Evolutionary conservation across 164 flowering plant species (phyloP).

Genomic region (Sedum album): DNA sequence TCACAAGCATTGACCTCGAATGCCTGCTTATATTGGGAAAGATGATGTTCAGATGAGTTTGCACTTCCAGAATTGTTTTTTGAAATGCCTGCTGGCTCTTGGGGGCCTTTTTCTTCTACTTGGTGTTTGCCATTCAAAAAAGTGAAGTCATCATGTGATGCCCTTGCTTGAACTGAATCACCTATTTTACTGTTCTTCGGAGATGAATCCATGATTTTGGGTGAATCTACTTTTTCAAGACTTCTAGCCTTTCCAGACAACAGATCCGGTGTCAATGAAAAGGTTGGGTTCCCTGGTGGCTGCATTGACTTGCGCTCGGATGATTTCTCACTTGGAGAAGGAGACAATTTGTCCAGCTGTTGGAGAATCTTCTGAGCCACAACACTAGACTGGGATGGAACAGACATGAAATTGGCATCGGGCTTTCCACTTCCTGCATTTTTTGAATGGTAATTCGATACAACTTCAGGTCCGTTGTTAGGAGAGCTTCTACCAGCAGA

Average conservation of each 20-base stretch:
- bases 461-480: constrained; percentile 12
- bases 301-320: constrained; percentile 35
- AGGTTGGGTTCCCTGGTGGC: constrained; percentile 38
- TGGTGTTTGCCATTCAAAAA: constrained; percentile 19
- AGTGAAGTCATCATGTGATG: constrained; percentile 12
- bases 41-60: constrained; percentile 9
- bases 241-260: background rate
- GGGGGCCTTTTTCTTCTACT: constrained; percentile 11
- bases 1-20: constrained; percentile 90
- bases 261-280: constrained; percentile 14
- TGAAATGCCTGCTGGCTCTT: constrained; percentile 16
- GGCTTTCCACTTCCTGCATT: constrained; percentile 19
- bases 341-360: constrained; percentile 62
- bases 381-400: constrained; percentile 68
- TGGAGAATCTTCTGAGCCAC: constrained; percentile 65
- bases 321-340: constrained; percentile 50
- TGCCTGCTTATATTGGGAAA: constrained; percentile 34
- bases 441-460: constrained; percentile 19
- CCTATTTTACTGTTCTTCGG: background rate
- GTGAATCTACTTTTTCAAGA: background rate
- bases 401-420: constrained; percentile 27
- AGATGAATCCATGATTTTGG: background rate
- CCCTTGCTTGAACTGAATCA: constrained; percentile 13
- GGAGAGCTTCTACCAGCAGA: constrained; percentile 6
- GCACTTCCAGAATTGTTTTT: constrained; percentile 8